Conservation (phyloP, 1,284 basidiomycete genomes). For the Rhodofomes roseus region DNA sequence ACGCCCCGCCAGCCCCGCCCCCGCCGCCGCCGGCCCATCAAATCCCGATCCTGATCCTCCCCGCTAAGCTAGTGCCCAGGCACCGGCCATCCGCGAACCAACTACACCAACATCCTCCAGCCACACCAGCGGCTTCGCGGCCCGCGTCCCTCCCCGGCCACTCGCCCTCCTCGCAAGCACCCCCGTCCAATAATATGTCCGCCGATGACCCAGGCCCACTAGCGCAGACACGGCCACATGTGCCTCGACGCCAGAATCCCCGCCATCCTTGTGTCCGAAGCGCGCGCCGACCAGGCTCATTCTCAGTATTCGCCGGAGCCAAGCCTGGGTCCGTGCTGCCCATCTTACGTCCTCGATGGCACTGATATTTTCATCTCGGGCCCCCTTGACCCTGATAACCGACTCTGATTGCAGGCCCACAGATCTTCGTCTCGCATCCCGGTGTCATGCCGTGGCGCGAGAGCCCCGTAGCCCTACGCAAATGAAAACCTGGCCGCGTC, state of each 20-base stretch:
- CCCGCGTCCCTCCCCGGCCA: neutral
- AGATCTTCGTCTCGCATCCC: neutral
- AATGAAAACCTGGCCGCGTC: neutral
- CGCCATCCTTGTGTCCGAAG: neutral
- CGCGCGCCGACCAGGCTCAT: no score
- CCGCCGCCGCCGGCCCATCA: neutral
- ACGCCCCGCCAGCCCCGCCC: neutral
- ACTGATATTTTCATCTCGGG: neutral
- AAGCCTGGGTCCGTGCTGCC: neutral
- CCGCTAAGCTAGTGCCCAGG: neutral
- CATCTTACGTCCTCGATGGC: neutral
- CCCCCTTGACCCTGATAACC: neutral
- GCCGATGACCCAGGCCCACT: conserved; percentile 8
- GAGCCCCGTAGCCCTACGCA: neutral
- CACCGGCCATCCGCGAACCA: neutral
- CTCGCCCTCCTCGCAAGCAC: neutral
- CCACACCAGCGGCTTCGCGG: neutral
- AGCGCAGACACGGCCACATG: no score
- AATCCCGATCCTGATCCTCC: neutral
- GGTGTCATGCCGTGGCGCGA: no score
- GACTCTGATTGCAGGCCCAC: neutral
- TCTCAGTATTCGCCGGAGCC: neutral
- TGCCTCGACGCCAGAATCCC: neutral
- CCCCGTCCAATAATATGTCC: neutral
- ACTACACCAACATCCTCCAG: neutral